These are phyloP conservation scores for Inga oerstediana DNA, from an alignment of 306 rosid species.

Conservation along the genomic window DNA sequence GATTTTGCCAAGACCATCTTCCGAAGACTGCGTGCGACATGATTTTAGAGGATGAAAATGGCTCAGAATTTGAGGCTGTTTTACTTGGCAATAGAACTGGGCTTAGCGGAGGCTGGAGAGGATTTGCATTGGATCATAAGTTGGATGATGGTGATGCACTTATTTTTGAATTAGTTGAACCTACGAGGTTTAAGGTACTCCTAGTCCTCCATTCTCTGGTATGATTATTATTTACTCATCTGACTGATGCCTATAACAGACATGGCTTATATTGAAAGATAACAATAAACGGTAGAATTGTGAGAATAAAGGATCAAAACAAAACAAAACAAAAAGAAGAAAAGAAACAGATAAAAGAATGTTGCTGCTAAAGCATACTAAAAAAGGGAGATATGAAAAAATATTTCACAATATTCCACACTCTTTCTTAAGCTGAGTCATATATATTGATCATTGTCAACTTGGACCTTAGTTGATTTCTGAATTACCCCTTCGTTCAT, in stretches of 20 bases:
- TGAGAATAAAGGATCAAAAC: neutral
- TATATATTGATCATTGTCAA: neutral
- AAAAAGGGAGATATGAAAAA: neutral
- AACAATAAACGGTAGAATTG: neutral
- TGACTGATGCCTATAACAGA: neutral
- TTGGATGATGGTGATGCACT: conserved; percentile 85
- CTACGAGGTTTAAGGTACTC: conserved; percentile 65
- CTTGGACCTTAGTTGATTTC: neutral
- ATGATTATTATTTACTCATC: neutral
- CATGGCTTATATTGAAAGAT: neutral
- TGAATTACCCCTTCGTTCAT: neutral
- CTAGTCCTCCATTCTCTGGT: neutral
- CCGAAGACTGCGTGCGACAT: conserved; percentile 44
- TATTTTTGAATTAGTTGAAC: conserved; percentile 66
- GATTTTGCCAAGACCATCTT: conserved; percentile 64
- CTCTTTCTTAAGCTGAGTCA: neutral
- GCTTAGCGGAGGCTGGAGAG: conserved; percentile 88
- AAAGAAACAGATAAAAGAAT: neutral
- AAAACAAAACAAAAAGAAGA: too few relatives aligned
- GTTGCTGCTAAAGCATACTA: neutral
- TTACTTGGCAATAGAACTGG: conserved; percentile 64
- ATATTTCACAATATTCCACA: neutral
- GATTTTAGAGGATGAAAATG: conserved; percentile 69
- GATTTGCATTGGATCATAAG: conserved; percentile 77
- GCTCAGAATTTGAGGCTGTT: conserved; percentile 50